These are phyloP conservation scores for Pythium biforme DNA, from an alignment of 352 stramenopile genomes.

Conservation along the genomic window DNA sequence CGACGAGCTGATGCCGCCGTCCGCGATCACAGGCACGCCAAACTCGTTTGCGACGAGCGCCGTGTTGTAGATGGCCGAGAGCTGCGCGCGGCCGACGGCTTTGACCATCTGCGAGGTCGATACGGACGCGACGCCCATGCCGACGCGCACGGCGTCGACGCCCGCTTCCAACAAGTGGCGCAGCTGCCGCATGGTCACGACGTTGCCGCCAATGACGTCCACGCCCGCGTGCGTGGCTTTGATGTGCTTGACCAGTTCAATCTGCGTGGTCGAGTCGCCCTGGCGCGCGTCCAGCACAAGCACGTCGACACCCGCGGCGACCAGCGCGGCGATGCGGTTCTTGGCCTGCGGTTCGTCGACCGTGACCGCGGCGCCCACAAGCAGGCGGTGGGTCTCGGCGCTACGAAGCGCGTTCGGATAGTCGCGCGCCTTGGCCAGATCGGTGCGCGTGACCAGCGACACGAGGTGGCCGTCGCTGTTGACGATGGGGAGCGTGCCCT, in stretches of 20 bases:
- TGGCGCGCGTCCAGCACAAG: constrained; percentile 98
- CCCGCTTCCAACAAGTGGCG: constrained; percentile 96
- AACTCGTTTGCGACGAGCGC: constrained; percentile 91
- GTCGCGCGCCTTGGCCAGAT: constrained; percentile 96
- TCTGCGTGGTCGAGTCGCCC: constrained; percentile 92
- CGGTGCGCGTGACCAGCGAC: constrained; percentile 95
- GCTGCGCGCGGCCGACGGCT: constrained; percentile 96
- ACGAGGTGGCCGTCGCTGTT: constrained; percentile 95
- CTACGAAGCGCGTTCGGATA: constrained; percentile 94
- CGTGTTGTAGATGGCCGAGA: constrained; percentile 98
- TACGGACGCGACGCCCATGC: constrained; percentile 99
- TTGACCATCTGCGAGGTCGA: constrained; percentile 99
- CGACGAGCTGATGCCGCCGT: constrained; percentile 96
- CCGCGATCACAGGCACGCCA: constrained; percentile 97
- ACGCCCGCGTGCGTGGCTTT: constrained; percentile 90
- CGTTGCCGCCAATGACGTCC: constrained; percentile 98
- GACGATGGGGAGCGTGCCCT: constrained; percentile 98
- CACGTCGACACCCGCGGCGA: constrained; percentile 95
- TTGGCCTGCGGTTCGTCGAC: constrained; percentile 92
- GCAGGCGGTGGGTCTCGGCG: constrained; percentile 91
- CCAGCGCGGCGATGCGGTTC: constrained; percentile 80
- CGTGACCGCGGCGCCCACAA: constrained; percentile 95
- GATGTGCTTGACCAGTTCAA: constrained; percentile 81
- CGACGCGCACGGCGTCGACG: constrained; percentile 97
- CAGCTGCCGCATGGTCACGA: constrained; percentile 96